phyloP scores from a whole-genome alignment of 768 basidiomycete genomes.

The Lactarius sp. region DNA sequence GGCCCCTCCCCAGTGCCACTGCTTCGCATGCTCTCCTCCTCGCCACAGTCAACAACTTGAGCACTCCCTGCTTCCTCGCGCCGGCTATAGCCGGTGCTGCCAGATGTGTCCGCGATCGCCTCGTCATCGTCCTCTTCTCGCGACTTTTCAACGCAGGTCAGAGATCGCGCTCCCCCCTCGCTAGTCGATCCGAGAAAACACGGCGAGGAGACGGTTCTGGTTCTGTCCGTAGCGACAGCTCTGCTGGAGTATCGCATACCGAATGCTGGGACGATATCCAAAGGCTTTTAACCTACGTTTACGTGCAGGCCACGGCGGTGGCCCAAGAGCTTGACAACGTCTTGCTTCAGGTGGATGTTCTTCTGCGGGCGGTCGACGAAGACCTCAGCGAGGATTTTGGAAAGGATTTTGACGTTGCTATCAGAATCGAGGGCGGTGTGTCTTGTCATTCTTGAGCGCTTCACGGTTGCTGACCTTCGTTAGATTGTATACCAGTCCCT shows the following conservation, averaged over 20 bases:
- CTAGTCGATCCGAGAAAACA: slow-evolving; percentile 1
- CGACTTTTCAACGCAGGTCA: slow-evolving; percentile 44
- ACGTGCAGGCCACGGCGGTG: slow-evolving; percentile 77
- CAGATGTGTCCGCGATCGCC: slow-evolving; percentile 41
- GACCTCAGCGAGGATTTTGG: slow-evolving; percentile 37
- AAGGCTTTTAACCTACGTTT: slow-evolving; percentile 72
- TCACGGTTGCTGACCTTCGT: neutral
- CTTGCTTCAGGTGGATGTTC: slow-evolving; percentile 72
- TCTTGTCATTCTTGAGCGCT: slow-evolving; percentile 14
- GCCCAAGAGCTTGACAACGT: slow-evolving; percentile 64
- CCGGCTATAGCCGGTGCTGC: slow-evolving; percentile 50
- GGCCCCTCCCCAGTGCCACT: slow-evolving; percentile 23
- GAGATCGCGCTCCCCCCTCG: slow-evolving; percentile 17
- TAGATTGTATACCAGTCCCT: slow-evolving; percentile 26
- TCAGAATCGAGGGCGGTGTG: slow-evolving; percentile 26
- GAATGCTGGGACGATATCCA: slow-evolving; percentile 64
- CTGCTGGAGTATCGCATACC: slow-evolving; percentile 36
- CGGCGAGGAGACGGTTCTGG: slow-evolving; percentile 12
- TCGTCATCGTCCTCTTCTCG: slow-evolving; percentile 63
- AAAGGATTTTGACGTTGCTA: slow-evolving; percentile 34
- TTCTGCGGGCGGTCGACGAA: slow-evolving; percentile 54
- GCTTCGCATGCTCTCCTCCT: slow-evolving; percentile 41
- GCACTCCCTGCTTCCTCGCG: slow-evolving; percentile 51
- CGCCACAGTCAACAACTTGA: slow-evolving; percentile 48
- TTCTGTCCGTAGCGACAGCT: slow-evolving; percentile 15